Evolutionary conservation across 345 rosid genomes (phyloP).

Genomic region (Eucalyptus tenuipes): DNA sequence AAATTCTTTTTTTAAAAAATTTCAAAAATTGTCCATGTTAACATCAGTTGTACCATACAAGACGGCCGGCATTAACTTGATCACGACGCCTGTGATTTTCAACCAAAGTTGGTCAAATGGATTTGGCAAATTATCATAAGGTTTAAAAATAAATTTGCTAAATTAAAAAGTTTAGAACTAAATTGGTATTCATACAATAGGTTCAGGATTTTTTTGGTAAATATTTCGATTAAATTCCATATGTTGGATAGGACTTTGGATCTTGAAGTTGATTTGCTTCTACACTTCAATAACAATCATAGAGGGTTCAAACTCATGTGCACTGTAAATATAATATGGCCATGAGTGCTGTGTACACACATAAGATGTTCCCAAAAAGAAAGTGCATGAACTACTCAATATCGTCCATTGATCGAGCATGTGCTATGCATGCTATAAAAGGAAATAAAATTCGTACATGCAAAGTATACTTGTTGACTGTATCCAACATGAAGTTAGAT

Average conservation of each 20-base stretch:
- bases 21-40: no score
- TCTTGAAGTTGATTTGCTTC: background rate
- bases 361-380: background rate
- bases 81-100: accelerated
- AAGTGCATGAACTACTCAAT: background rate
- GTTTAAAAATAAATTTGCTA: no score
- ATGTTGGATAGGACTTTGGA: background rate
- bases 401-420: background rate
- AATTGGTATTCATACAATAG: accelerated
- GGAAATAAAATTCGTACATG: background rate
- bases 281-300: background rate
- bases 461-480: background rate
- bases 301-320: background rate
- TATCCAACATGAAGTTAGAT: background rate
- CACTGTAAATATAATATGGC: background rate
- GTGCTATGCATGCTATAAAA: background rate
- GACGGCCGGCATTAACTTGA: accelerated
- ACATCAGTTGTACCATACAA: accelerated
- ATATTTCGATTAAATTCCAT: no score
- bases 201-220: no score
- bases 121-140: no score
- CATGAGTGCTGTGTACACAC: background rate
- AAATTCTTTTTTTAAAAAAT: accelerated
- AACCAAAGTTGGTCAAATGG: no score
- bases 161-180: no score